Conservation (phyloP, 2,329 filamentous ascomycete genomes). For the Sphaerulina populicola region DNA sequence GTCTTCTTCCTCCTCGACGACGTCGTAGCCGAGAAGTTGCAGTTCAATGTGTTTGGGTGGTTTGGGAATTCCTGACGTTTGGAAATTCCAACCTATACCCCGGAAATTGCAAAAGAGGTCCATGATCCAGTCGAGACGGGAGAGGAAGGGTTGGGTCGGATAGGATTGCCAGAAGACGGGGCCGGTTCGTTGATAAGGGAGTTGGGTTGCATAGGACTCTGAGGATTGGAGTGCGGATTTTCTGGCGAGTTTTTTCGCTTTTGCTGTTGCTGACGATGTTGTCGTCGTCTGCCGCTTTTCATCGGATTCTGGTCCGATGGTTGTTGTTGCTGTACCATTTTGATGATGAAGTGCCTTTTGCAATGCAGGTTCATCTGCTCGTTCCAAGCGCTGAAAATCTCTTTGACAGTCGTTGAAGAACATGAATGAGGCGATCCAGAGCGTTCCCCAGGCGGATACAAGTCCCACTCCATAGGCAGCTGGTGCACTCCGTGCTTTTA, state of each 20-base stretch:
- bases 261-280: neutral
- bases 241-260: neutral
- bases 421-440: constrained; percentile 48
- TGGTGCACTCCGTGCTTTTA: constrained; percentile 43
- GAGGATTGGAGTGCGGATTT: neutral
- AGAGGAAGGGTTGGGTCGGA: constrained; percentile 39
- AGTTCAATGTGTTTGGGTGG: constrained; percentile 33
- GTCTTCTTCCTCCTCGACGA: neutral
- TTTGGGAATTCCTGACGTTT: constrained; percentile 44
- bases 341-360: neutral
- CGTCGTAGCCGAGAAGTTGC: constrained; percentile 30
- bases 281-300: neutral
- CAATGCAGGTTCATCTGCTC: constrained; percentile 17
- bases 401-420: constrained; percentile 49
- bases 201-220: constrained; percentile 3
- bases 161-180: constrained; percentile 47
- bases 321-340: neutral
- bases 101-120: constrained; percentile 52
- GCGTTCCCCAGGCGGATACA: constrained; percentile 45
- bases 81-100: constrained; percentile 54
- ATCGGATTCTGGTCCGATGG: constrained; percentile 1
- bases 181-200: constrained; percentile 15
- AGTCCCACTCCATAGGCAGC: constrained; percentile 50
- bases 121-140: constrained; percentile 51
- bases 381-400: constrained; percentile 51